Base-by-base conservation (phyloP, 805 yeast species). In the Teunomyces kruisii region DNA sequence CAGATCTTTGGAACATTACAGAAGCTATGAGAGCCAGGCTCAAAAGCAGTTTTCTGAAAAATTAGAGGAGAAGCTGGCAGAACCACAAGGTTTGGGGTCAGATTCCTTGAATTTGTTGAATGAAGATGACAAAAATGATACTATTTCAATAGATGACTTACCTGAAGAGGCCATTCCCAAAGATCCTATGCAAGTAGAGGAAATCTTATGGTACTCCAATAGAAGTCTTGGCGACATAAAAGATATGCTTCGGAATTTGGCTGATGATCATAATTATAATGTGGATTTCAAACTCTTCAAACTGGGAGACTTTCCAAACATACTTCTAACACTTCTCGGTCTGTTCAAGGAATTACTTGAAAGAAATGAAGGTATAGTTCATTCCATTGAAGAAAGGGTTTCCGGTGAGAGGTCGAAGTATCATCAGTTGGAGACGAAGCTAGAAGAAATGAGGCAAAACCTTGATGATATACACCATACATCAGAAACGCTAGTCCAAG, bases 1-100 rank as follows among this genome's bases (percentile, higher is more conserved):
- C 8, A 35, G 28, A 19, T 22, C 38, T 3, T 35, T 35, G 38
- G 38, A 35, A n/a, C 38, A 35, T 24, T 35, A 35, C 17, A 12
- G 38, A 13, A 35, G 38, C 12, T 35, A 35, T 9, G 38, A 35
- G n/a, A 35, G 38, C 17, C 16, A 35, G n/a, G 38, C 16, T 4
- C 38, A 35, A 14, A 19, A 13, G 13, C 22, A 12, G 10, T 35
- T 17, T n/a, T 35, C 38, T 13, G 12, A 26, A 3, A 26, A 26
- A 10, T 26, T 26, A 26, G 28, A 26, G 7, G 28, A 8, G 9
- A 8, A 26, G 7, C 7, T 26, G 28, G 28, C 3, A 5, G 12
- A 9, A 26, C n/a, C n/a, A n/a, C 28, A 26, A 26, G 12, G 4
- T 8, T 26, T 26, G 5, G 7, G 9, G 28, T 26, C 28, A 26